A percentile compares a stretch with the other conserved stretches of the same genome.
Conservation (phyloP, 352 stramenopile genomes). For the Pythium folliculosum region DNA sequence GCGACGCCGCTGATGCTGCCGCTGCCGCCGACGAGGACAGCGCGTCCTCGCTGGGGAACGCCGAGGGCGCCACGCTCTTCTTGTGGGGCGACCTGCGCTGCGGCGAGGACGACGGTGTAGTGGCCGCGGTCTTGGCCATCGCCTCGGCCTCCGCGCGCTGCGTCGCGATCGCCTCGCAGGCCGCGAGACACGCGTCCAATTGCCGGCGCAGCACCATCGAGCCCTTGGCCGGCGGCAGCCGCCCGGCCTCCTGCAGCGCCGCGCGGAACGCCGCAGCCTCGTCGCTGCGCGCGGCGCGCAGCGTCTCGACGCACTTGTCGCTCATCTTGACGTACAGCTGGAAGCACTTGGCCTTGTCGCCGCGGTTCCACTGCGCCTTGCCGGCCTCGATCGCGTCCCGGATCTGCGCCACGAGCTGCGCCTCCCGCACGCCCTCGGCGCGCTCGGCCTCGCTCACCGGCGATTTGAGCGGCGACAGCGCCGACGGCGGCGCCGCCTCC, state of each 20-base stretch:
- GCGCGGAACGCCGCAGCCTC: conserved; percentile 36
- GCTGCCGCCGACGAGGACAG: too few relatives aligned
- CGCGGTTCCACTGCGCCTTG: conserved; percentile 74
- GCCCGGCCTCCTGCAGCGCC: conserved; percentile 44
- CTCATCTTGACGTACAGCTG: conserved; percentile 58
- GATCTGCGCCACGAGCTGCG: conserved; percentile 47
- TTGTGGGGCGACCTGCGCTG: conserved; percentile 24
- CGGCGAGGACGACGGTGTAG: conserved; percentile 21
- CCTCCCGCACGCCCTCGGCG: conserved; percentile 45
- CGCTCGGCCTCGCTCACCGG: conserved; percentile 28
- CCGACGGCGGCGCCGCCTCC: conserved; percentile 23
- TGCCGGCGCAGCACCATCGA: conserved; percentile 65
- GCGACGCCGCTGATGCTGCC: too few relatives aligned
- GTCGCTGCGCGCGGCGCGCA: conserved; percentile 37
- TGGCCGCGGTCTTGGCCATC: conserved; percentile 3
- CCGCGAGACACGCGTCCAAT: conserved; percentile 51
- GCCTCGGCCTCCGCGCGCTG: conserved; percentile 33
- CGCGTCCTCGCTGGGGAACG: neutral
- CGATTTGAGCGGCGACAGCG: conserved; percentile 10
- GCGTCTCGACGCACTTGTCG: conserved; percentile 44
- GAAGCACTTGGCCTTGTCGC: conserved; percentile 75
- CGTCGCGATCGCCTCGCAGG: conserved; percentile 39
- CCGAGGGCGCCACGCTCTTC: conserved; percentile 25
- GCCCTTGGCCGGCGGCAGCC: conserved; percentile 54
- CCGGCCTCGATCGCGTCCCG: conserved; percentile 54